phyloP scores from a whole-genome alignment of 108 stramenopile species.

The Cyclotella cryptica region DNA sequence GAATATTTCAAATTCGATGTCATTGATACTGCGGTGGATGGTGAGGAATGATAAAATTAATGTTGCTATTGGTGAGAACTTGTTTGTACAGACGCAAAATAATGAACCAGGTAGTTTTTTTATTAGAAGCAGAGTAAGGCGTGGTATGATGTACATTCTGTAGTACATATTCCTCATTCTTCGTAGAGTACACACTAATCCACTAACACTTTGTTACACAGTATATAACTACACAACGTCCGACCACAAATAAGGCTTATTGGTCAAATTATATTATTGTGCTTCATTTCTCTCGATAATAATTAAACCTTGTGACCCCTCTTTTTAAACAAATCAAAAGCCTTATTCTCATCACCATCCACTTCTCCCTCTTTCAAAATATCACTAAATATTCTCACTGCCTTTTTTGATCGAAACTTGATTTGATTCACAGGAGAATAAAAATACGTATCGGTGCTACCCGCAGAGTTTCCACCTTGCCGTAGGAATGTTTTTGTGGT shows the following conservation, averaged over 20 bases:
- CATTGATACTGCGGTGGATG: too few relatives aligned
- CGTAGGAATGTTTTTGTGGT: conserved; percentile 29
- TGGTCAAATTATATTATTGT: too few relatives aligned
- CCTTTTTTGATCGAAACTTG: conserved; percentile 36
- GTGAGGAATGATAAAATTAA: too few relatives aligned
- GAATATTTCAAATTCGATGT: conserved; percentile 86
- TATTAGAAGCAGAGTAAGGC: too few relatives aligned
- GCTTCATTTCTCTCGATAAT: too few relatives aligned
- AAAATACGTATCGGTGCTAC: conserved; percentile 25
- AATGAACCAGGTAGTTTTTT: too few relatives aligned
- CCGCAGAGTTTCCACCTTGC: conserved; percentile 7
- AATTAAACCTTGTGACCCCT: conserved; percentile 25
- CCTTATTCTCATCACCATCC: conserved; percentile 22
- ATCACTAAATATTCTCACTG: conserved; percentile 5
- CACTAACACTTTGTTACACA: too few relatives aligned
- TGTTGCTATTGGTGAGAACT: too few relatives aligned
- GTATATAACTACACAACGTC: neutral
- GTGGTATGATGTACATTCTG: too few relatives aligned
- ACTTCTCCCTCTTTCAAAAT: conserved; percentile 25
- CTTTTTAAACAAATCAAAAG: conserved; percentile 20
- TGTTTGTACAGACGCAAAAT: too few relatives aligned
- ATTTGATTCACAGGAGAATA: conserved; percentile 27
- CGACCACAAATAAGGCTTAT: neutral
- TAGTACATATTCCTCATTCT: too few relatives aligned
- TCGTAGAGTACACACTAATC: too few relatives aligned